Base-by-base conservation (phyloP, 106 monocot species). In the Allium fistulosum region DNA sequence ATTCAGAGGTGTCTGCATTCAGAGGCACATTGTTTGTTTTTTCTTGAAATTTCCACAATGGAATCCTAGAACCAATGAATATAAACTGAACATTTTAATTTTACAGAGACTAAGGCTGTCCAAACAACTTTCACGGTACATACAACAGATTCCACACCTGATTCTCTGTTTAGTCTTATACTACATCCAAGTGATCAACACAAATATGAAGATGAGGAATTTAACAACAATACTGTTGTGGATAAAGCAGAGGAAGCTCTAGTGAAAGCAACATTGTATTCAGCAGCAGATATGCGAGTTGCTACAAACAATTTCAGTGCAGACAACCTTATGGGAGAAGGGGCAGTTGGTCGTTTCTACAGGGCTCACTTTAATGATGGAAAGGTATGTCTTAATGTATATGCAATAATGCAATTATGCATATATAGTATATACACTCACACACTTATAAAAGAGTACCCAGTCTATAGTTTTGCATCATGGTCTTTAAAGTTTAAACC, bases 221-320 rank as follows among this genome's bases (percentile, higher is more conserved):
- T 83, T 46, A 66, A 79, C 26, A 67, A 82, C 60, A 69, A 76
- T 27, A 74, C 79, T 69, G 58, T 68, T 62, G 51, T 64, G 10
- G 77, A 72, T 59, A 83, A 77, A 74, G 51, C 49, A 55, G 77
- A 69, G 27, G 52, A 26, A 45, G 49, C 79, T 70, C 50, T 78
- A 45, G 65, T 85, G 65, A 84, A 77, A 68, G 76, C 77, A 49
- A 81, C 75, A 48, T 67, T 72, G 8, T 93, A 81, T 89, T 89
- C 93, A 37, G 85, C 88, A 46, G 93, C 93, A 59, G 93, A 93
- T 59, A 69, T 93, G 49, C 93, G 88, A 73, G 78, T 88, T 63
- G 93, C 93, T 66, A 93, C 93, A 69, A 72, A 83, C 10, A 88
- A 88, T 69, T 93, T 93, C 65, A 93, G 72, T 58, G 51, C 86